Conservation (phyloP, 305 asterid species). For the Fraxinus nigra region DNA sequence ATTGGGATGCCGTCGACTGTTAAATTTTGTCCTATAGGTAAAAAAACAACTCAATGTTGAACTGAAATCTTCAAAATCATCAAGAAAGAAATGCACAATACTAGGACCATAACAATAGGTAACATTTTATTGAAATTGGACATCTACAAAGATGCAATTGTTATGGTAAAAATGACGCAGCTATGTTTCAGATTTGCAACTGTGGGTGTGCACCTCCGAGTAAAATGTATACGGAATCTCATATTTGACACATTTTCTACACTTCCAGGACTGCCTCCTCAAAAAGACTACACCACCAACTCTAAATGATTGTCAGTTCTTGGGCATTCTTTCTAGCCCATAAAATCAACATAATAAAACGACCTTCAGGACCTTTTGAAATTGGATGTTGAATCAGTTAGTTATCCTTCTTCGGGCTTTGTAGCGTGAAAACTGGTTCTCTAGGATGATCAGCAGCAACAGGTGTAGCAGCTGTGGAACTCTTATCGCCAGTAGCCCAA, state of each 20-base stretch:
- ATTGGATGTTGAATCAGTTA: not conserved
- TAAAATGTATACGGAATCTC: not conserved
- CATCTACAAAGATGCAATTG: not conserved
- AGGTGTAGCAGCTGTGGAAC: constrained; percentile 15
- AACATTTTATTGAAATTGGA: not conserved
- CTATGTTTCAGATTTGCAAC: not conserved
- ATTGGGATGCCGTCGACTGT: not conserved
- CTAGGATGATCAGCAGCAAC: constrained; percentile 18
- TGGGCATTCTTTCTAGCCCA: not conserved
- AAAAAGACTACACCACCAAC: not conserved
- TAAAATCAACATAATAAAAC: not conserved
- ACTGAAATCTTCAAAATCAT: not conserved
- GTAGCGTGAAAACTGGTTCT: constrained; percentile 50
- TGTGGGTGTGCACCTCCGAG: not conserved
- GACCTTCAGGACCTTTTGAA: not conserved
- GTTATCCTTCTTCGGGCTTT: constrained; percentile 40
- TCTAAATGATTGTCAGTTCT: not conserved
- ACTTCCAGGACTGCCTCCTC: not conserved
- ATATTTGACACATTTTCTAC: not conserved
- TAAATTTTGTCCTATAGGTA: not conserved
- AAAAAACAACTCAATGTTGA: not conserved
- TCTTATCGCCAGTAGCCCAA: constrained; percentile 13
- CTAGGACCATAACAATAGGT: not conserved
- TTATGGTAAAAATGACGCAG: not conserved
- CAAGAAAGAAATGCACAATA: not conserved